Evolutionary conservation across 768 basidiomycete species (phyloP), one percentile per base, ranked within the genome.

Genomic region (Lactifluus echinatus): DNA sequence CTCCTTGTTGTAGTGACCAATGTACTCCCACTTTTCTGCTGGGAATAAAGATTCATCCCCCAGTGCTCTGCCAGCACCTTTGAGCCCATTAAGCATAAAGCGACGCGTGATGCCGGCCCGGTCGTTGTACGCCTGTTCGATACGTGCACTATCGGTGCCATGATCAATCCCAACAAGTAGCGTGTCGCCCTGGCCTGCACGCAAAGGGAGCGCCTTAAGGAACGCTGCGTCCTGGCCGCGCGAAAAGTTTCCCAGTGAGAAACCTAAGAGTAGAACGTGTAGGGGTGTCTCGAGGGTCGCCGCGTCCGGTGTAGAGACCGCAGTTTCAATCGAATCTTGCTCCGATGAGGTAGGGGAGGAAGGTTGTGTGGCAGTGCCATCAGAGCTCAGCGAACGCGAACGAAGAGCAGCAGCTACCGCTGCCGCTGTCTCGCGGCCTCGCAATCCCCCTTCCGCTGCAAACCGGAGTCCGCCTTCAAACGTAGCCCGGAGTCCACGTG

Each of bases 91-190:
- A 81, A 93, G 84, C 60, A 94, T 87, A 66, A 96, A 95, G 11
- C 72, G 72, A 64, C 73, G 75, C 0, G 90, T 92, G 61, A 82
- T 72, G 3, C 88, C 91, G 57, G 80, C 77, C 4, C 75, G 73
- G 64, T 96, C 93, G 64, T 95, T 86, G 71, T 97, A 97, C 0
- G 94, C 94, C 19, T 74, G 68, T 67, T 94, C 89, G 54, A 98
- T 87, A 59, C 79, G 73, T n/a, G 71, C 67, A 54, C 77, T 76
- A 36, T 79, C 79, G 62, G 89, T 86, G 67, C 86, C 80, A 55
- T 92, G 90, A 69, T 98, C 95, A 43, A 98, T 72, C n/a, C 94
- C 94, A 10, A 99, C 76, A 2, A 97, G 73, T 8, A 97, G 75
- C 0, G 90, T 95, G 68, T 96, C 94, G 2, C 83, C 84, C 19